Evolutionary conservation across 768 basidiomycete genomes (phyloP), one percentile per base, ranked within the genome.

Genomic region (Amanita jacksonii): DNA sequence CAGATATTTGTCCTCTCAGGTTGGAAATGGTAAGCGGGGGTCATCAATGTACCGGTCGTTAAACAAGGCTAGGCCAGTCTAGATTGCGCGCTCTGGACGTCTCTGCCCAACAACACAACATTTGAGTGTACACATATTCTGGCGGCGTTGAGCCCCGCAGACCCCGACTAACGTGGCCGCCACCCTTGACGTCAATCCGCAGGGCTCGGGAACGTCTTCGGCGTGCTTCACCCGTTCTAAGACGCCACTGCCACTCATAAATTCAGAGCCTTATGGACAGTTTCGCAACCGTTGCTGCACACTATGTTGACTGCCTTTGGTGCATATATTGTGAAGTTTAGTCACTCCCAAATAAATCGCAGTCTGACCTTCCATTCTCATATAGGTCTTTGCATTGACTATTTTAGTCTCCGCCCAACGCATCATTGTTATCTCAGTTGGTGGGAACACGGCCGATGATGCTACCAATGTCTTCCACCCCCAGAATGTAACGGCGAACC

Each of bases 381-480:
- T 10, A n/a, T 19, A 53, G 38, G 27, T 54, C 41, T 27, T 53
- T n/a, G 32, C 51, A 23, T 41, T 58, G 27, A 38, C 51, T 28
- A 43, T 52, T 10, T 54, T 47, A 34, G 55, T 49, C 6, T 49
- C 52, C 34, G 71, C 73, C 5, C 63, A 67, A 54, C 57, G 56
- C 35, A 59, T 76, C 31, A 60, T 67, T 31, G 60, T 74, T 40
- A 60, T 74, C 39, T 66, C 65, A 7, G 72, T 74, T 27, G 71
- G 70, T 9, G 63, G 61, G 13, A 73, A 71, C 52, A 69, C 66
- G 16, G 66, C 69, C 7, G 54, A 52, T 41, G 64, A 76, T 45
- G 61, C 66, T 3, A 63, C 58, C 16, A 57, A 60, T 13, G 68
- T 74, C 13, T 79, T 78, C 57, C 51, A 60, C 22, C 76, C 76